phyloP scores from a whole-genome alignment of 2,329 filamentous ascomycete species.

The Arthroderma sp. region DNA sequence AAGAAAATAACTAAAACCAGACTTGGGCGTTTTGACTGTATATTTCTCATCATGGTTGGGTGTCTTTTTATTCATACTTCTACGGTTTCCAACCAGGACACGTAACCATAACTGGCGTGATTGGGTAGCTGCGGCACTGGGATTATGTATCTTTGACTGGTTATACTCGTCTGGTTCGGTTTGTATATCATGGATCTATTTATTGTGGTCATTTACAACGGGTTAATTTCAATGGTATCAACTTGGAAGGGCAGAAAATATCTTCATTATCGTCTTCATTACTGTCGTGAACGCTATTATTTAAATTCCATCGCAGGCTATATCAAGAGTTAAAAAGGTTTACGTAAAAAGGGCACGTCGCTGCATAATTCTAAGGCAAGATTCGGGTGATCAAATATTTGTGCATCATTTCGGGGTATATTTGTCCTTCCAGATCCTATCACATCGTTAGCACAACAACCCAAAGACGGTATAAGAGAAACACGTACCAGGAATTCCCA shows the following conservation, averaged over 20 bases:
- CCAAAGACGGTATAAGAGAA: not conserved
- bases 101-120: not conserved
- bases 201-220: not conserved
- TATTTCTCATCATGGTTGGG: not conserved
- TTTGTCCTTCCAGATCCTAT: conserved; percentile 97
- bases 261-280: not conserved
- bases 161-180: conserved; percentile 2
- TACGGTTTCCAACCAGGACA: not conserved
- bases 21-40: too few relatives aligned
- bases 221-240: conserved; percentile 3
- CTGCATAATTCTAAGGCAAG: not conserved
- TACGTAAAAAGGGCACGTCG: not conserved
- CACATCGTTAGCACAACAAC: not conserved
- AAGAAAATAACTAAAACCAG: not conserved
- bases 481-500: conserved; percentile 77
- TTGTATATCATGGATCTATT: not conserved
- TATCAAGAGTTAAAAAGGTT: not conserved
- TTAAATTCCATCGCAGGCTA: not conserved
- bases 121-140: not conserved
- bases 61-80: not conserved
- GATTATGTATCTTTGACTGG: too few relatives aligned
- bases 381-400: too few relatives aligned
- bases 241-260: not conserved
- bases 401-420: conserved; percentile 47
- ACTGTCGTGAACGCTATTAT: not conserved